Evolutionary conservation across 2,329 filamentous ascomycete genomes (phyloP), one percentile per base, ranked within the genome.

Genomic region (Pyrenochaeta sp.): DNA sequence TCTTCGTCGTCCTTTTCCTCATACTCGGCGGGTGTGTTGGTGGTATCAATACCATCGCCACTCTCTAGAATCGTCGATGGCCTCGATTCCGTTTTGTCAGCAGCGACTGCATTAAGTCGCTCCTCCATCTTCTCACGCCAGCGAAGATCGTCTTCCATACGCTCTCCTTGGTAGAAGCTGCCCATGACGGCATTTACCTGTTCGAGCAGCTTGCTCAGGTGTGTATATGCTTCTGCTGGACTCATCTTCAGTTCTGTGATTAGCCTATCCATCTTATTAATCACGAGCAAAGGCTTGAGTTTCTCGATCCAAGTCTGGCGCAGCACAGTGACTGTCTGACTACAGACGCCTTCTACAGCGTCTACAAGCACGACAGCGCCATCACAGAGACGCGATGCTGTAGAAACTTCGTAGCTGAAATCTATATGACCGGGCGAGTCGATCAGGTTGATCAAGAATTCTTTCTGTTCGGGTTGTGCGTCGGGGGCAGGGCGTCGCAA

Each of bases 381-480:
- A 76, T 99, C 95, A 69, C 95, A 98, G 19, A 99, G 82, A 53
- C 95, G 86, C 9, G 94, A 98, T 1, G 95, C 95, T 1, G 94
- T 98, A 0, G 93, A 98, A 0, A 99, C 95, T 76, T 99, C 95
- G 65, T 93, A 97, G 81, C 93, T 97, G 77, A 99, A 99, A 79
- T 99, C 95, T 64, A 99, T 98, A 76, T 99, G 95, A 2, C 95
- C 95, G 0, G 95, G 95, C 1, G 95, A 98, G 79, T 99, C 95
- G 74, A 99, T 99, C 56, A 99, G 81, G 77, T 99, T 99, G 80
- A 99, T 92, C 61, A 99, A 84, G 74, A 97, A 97, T 78, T 99
- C 94, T 73, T 92, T 92, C 22, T 90, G 85, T 69, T 89, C 85
- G 0, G 92, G 90, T 13, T 83, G 74, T 5, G 87, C 87, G 15